A percentile compares a stretch with the other conserved stretches of the same genome.
These are phyloP conservation scores for Syzygium aromaticum DNA, from an alignment of 345 rosid genomes.

Conservation along the genomic window DNA sequence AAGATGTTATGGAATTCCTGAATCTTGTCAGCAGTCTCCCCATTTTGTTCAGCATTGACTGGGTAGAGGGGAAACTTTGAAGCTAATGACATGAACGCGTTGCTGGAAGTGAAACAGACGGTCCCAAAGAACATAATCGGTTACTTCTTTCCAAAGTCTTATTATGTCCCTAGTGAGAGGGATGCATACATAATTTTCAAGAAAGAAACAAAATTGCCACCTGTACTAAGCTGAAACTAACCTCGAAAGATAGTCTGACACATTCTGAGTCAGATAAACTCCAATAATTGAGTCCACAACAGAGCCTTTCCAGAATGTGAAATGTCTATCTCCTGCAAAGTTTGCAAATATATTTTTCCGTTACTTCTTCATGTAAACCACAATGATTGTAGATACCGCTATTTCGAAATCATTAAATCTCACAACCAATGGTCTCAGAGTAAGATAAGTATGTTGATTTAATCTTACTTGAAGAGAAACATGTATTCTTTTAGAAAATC, in stretches of 20 bases:
- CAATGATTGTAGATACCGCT: background rate
- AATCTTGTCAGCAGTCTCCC: background rate
- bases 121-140: background rate
- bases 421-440: background rate
- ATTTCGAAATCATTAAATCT: background rate
- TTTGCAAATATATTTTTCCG: background rate
- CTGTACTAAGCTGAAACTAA: background rate
- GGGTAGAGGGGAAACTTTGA: constrained; percentile 25
- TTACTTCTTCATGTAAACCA: background rate
- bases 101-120: constrained; percentile 11
- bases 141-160: background rate
- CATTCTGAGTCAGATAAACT: constrained; percentile 62
- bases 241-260: constrained; percentile 51
- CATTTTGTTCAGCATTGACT: background rate
- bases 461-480: background rate
- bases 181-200: background rate
- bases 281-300: constrained; percentile 66
- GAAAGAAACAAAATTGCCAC: background rate
- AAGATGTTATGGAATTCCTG: background rate
- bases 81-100: constrained; percentile 42
- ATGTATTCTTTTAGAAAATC: background rate
- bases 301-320: constrained; percentile 55
- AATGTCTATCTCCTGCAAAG: constrained; percentile 41
- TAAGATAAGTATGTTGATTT: background rate
- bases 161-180: background rate